Evolutionary conservation across 768 basidiomycete species (phyloP).

Genomic region (Exsudoporus frostii): DNA sequence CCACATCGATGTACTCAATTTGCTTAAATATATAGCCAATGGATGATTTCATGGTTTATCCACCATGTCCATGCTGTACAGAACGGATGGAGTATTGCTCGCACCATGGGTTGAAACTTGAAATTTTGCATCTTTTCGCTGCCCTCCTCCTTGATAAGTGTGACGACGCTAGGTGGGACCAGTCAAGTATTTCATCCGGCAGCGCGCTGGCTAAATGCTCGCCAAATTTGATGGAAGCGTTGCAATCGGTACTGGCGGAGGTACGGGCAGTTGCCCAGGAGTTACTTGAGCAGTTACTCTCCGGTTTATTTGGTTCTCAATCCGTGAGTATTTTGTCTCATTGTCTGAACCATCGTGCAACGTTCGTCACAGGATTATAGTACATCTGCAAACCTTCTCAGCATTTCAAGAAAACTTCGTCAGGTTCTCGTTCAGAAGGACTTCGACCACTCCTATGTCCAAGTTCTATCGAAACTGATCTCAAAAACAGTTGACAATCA

Average conservation of each 20-base stretch:
- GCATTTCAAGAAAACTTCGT: conserved; percentile 42
- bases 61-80: conserved; percentile 30
- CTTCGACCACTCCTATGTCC: conserved; percentile 67
- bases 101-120: conserved; percentile 37
- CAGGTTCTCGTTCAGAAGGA: conserved; percentile 34
- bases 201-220: conserved; percentile 6
- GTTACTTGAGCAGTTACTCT: conserved; percentile 21
- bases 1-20: conserved; percentile 20
- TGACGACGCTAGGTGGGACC: conserved; percentile 11
- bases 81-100: conserved; percentile 22
- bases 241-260: conserved; percentile 25
- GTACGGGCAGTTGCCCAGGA: conserved; percentile 12
- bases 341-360: not conserved
- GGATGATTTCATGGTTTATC: conserved; percentile 46
- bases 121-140: conserved; percentile 42
- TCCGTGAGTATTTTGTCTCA: conserved; percentile 24
- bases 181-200: not conserved
- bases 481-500: conserved; percentile 37
- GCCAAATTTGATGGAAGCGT: conserved; percentile 11
- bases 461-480: conserved; percentile 57
- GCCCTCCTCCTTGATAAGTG: conserved; percentile 37
- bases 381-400: conserved; percentile 37
- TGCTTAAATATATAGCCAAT: conserved; percentile 42
- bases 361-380: conserved; percentile 30
- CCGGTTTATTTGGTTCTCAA: not conserved